Base-by-base conservation (phyloP, 768 basidiomycete genomes). In the Austroboletus eburneus region DNA sequence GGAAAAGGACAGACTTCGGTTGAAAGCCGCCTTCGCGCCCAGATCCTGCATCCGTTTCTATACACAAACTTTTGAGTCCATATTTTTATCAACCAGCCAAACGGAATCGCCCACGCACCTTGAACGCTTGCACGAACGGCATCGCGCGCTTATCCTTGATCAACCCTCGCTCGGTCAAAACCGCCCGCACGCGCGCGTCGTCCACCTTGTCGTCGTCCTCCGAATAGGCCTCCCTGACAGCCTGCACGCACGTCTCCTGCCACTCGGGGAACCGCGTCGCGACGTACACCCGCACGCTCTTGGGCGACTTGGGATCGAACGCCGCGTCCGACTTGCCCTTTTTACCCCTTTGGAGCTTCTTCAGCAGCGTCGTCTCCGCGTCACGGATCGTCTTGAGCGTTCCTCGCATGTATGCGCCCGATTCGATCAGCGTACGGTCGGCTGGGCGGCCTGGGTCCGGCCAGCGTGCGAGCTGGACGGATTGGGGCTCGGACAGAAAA, bases 101-200 rank as follows among this genome's bases (percentile, higher is more conserved):
- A n/a, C n/a, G n/a, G n/a, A n/a, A n/a, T n/a, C n/a, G n/a, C n/a
- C n/a, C n/a, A n/a, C n/a, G n/a, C n/a, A n/a, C n/a, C 21, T 5
- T 37, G n/a, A 12, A 88, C 24, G 76, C 70, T 49, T 95, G 89
- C 38, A 93, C 80, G 69, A 95, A 97, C 6, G 94, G 94, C 95
- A 97, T 98, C 34, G 78, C 78, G 35, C 84, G 80, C 74, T 98
- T 98, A 71, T 98, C 92, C 77, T 96, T 97, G 70, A 93, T 84
- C 64, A 97, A 63, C 5, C 90, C 92, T 18, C 73, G 76, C 62
- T 79, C 74, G 9, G 75, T 76, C 63, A 98, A 63, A 54, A 78
- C 55, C 57, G 80, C 72, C 64, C 83, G 78, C 42, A 94, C 80
- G 64, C 82, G 84, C 30, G 70, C 81, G 61, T 97, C 93, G 60